These are phyloP conservation scores for Acanthamoeba quina DNA, from an alignment of 208 protist genomes.

Conservation along the genomic window DNA sequence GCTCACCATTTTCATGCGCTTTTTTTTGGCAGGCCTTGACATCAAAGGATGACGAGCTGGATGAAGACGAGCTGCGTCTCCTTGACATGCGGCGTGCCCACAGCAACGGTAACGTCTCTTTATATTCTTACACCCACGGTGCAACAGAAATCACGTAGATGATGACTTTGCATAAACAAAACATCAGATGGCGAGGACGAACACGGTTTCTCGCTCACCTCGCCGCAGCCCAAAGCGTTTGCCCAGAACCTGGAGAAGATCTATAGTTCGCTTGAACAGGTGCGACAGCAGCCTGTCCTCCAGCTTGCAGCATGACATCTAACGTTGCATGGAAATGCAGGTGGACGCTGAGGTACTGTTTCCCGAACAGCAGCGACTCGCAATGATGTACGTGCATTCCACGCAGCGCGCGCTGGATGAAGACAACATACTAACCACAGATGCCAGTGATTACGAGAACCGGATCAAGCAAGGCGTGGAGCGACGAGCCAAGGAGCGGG, in stretches of 20 bases:
- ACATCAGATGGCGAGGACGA: constrained; percentile 2
- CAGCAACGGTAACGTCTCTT: neutral
- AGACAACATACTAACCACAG: neutral
- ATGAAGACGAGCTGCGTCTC: constrained; percentile 1
- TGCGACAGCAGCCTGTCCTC: neutral
- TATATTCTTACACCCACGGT: neutral
- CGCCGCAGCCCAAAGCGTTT: constrained; percentile 12
- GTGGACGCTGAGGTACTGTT: neutral
- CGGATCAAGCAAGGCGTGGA: constrained; percentile 39
- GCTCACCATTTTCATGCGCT: too few species aligned
- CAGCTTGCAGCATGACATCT: too few species aligned
- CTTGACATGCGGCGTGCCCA: neutral
- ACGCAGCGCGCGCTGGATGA: neutral
- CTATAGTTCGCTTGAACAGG: constrained; percentile 21
- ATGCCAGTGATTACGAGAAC: neutral
- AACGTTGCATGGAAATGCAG: neutral
- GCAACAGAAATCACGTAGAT: neutral
- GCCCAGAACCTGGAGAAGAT: constrained; percentile 37
- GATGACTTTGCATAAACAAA: neutral
- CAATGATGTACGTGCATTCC: neutral
- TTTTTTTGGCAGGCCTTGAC: neutral
- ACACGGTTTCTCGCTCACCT: neutral
- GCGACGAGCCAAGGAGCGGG: constrained; percentile 27
- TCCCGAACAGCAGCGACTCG: neutral
- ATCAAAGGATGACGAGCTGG: neutral